Base-by-base conservation (phyloP, 768 basidiomycete species). In the Paxillus rubicundulus region DNA sequence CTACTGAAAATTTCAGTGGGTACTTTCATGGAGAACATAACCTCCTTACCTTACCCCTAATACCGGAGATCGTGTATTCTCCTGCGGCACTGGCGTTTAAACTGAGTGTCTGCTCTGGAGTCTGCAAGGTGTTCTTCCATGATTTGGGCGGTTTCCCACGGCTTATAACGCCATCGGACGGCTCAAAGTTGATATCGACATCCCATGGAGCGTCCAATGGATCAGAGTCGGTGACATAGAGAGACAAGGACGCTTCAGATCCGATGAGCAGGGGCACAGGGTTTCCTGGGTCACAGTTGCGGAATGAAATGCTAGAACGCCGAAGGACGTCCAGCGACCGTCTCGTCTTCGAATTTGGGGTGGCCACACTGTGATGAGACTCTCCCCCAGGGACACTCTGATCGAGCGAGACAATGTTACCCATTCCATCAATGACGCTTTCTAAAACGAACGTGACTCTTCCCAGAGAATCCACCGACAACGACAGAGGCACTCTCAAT, bases 371-470 rank as follows among this genome's bases (percentile, higher is more conserved):
- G 38, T 58, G 61, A 14, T 62, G 55, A 43, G 58, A 48, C 20
- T 30, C n/a, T 16, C 58, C 62, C 21, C 51, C 51, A 27, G 57
- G 50, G n/a, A 62, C 52, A 20, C 70, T 76, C 47, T 66, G 69
- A 30, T 69, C 71, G 30, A 80, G 74, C 27, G 66, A 74, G n/a
- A 90, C 75, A 10, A 80, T 65, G 62, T 98, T 97, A 14, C 91
- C 92, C 47, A 87, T 73, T 13, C 85, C 82, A 61, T 97, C 95
- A n/a, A 81, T 80, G 21, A 98, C 80, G 59, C 86, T 84, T 61
- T 95, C 88, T 21, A 97, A 75, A 10, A 81, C 78, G 62, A 90
- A 92, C 2, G 82, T 70, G 64, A 91, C 84, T 36, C 77, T 79
- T 3, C 90, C 91, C 9, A 84, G 75, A 6, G 77, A 68, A 53